Evolutionary conservation across 2,329 filamentous ascomycete species (phyloP).

Genomic region (Cytospora piceicola): DNA sequence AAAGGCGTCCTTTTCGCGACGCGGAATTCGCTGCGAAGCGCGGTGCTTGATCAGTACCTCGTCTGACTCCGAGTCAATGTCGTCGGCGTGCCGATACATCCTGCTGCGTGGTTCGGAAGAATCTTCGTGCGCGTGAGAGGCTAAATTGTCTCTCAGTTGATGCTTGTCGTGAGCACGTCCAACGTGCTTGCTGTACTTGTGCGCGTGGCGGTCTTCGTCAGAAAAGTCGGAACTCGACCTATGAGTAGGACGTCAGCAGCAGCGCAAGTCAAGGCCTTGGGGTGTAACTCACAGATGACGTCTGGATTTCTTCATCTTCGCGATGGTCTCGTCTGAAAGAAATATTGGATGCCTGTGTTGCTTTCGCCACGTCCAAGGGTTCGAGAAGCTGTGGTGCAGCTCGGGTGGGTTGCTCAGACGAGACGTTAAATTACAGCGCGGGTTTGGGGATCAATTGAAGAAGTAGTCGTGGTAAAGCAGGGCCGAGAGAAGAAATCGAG

Average conservation of each 20-base stretch:
- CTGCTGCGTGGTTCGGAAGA: background rate
- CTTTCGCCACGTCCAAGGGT: background rate
- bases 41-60: slow-evolving; percentile 11
- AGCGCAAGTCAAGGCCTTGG: background rate
- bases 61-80: slow-evolving; percentile 20
- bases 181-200: slow-evolving; percentile 20
- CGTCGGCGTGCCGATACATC: slow-evolving; percentile 6
- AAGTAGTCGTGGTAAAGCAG: background rate
- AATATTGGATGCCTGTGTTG: background rate
- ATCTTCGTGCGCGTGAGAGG: background rate
- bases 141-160: background rate
- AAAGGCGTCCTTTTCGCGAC: background rate
- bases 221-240: slow-evolving; percentile 18
- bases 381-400: background rate
- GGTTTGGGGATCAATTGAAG: background rate
- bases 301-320: slow-evolving; percentile 14
- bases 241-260: slow-evolving; percentile 6
- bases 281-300: slow-evolving; percentile 7
- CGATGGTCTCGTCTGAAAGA: background rate
- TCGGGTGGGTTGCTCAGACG: background rate
- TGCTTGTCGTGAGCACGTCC: slow-evolving; percentile 2
- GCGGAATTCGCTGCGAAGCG: slow-evolving; percentile 3
- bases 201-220: slow-evolving; percentile 17
- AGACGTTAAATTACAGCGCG: background rate
- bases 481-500: background rate